A percentile compares a stretch with the other conserved stretches of the same genome.
Evolutionary conservation across 306 rosid species (phyloP).

Genomic region (Hippophae rhamnoides): DNA sequence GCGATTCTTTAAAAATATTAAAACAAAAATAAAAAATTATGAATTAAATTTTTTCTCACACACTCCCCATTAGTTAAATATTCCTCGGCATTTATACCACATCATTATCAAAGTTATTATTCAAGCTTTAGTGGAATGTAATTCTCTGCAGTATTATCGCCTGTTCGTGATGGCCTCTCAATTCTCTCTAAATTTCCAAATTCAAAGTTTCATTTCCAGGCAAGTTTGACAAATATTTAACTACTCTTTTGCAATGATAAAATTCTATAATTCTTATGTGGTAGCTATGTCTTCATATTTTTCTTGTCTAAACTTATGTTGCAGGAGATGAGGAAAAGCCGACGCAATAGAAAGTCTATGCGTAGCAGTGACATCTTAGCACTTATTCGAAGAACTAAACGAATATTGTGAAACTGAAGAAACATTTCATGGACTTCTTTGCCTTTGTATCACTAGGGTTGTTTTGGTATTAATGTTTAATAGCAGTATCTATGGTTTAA

Average conservation of each 20-base stretch:
- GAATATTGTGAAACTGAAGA: slow-evolving; percentile 22
- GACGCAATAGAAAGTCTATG: slow-evolving; percentile 46
- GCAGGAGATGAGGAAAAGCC: slow-evolving; percentile 40
- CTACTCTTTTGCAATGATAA: neutral
- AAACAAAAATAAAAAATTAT: too few species aligned
- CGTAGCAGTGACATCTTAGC: slow-evolving; percentile 51
- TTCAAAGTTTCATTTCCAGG: slow-evolving; percentile 71
- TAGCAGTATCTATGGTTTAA: too few species aligned
- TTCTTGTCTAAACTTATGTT: slow-evolving; percentile 5
- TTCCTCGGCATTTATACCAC: too few species aligned
- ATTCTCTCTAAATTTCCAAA: slow-evolving; percentile 44
- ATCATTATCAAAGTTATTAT: too few species aligned
- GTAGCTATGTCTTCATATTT: too few species aligned
- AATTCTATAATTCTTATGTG: too few species aligned
- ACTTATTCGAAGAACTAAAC: slow-evolving; percentile 43
- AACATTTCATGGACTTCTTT: neutral
- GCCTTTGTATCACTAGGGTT: neutral
- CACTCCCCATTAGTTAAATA: too few species aligned
- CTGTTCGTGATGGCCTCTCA: slow-evolving; percentile 47
- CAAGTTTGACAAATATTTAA: slow-evolving; percentile 9
- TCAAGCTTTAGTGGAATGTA: too few species aligned
- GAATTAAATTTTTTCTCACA: too few species aligned
- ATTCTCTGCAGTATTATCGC: slow-evolving; percentile 22
- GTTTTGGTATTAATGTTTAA: too few species aligned
- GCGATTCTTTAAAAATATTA: too few species aligned